Conservation (phyloP, 208 protist genomes). For the Crithidia acanthocephali region DNA sequence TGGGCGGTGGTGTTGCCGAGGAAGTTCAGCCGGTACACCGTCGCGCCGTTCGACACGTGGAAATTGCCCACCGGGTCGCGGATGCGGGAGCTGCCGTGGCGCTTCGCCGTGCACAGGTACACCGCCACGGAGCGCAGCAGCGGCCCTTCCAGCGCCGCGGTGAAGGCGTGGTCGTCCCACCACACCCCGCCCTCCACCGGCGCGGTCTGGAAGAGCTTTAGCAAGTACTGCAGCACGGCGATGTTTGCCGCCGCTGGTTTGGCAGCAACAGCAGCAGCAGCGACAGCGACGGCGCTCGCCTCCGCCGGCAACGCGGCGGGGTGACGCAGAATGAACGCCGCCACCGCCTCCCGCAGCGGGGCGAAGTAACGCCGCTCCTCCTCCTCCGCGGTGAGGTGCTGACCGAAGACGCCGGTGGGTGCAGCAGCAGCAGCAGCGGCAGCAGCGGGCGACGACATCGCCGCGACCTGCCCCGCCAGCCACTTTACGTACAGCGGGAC, state of each 20-base stretch:
- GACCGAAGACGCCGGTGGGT: conserved; percentile 47
- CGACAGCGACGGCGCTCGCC: not conserved
- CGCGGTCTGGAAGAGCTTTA: conserved; percentile 16
- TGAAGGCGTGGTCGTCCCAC: conserved; percentile 69
- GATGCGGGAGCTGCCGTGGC: conserved; percentile 44
- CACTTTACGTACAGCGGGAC: conserved; percentile 83
- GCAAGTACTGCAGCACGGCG: conserved; percentile 31
- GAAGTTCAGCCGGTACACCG: conserved; percentile 75
- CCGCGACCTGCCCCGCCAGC: conserved; percentile 59
- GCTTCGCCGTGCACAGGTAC: conserved; percentile 73
- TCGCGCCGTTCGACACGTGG: conserved; percentile 88
- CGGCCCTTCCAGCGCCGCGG: conserved; percentile 53
- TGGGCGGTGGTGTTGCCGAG: conserved; percentile 68
- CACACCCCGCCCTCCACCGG: conserved; percentile 30
- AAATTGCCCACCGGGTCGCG: conserved; percentile 89
- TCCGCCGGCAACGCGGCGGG: conserved; percentile 13
- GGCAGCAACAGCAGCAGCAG: not conserved
- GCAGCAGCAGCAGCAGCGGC: not conserved
- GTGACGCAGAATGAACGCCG: conserved; percentile 38
- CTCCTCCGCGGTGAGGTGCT: conserved; percentile 16
- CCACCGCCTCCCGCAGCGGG: conserved; percentile 45
- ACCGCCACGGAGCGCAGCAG: conserved; percentile 69
- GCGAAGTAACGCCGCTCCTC: conserved; percentile 32
- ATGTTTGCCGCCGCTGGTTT: conserved; percentile 3
- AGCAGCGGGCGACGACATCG: conserved; percentile 25